Evolutionary conservation across 2,329 filamentous ascomycete species (phyloP).

Genomic region (Fusarium chaquense): DNA sequence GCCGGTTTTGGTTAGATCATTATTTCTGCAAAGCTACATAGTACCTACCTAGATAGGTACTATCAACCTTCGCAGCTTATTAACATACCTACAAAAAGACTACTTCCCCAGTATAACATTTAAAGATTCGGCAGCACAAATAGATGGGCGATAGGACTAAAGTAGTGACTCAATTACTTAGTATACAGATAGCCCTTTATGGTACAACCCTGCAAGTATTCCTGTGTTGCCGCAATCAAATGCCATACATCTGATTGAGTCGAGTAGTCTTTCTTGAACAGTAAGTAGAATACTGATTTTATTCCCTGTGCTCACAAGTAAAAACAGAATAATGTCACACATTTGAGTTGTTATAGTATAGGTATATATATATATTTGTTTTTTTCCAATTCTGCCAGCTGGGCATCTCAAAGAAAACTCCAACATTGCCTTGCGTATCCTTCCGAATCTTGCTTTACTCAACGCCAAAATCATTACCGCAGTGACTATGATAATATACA

Average conservation of each 20-base stretch:
- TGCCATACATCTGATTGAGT: neutral
- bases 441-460: conserved; percentile 14
- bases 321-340: neutral
- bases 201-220: too few species aligned
- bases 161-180: neutral
- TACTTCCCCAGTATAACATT: neutral
- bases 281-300: neutral
- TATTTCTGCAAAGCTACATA: neutral
- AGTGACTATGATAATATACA: conserved; percentile 43
- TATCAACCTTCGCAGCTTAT: neutral
- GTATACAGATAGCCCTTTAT: neutral
- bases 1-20: neutral
- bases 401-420: conserved; percentile 25
- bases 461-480: conserved; percentile 38
- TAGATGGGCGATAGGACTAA: neutral
- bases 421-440: conserved; percentile 16
- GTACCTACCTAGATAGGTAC: neutral
- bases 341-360: neutral
- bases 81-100: neutral
- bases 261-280: neutral
- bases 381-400: conserved; percentile 1
- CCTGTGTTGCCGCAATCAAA: neutral
- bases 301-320: neutral
- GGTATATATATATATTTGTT: conserved; percentile 10
- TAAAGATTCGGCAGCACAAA: neutral